Percentiles rank a stretch among this genome's conserved stretches.
Evolutionary conservation across 305 asterid species (phyloP).

Genomic region (Coffea humblotiana): DNA sequence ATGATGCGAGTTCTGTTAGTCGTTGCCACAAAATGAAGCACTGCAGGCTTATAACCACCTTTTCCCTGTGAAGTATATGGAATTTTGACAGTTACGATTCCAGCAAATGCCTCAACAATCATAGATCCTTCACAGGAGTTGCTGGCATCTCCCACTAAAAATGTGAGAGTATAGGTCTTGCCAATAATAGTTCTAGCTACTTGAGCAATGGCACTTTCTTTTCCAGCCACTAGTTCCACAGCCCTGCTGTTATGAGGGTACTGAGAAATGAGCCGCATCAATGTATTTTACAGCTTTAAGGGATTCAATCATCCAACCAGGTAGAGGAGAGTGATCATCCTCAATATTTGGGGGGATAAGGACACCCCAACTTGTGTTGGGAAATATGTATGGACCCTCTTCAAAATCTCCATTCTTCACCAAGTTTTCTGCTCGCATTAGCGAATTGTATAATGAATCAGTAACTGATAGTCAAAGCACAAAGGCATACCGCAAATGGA

Average conservation of each 20-base stretch:
- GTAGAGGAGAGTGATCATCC: conserved; percentile 88
- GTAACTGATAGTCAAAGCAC: neutral
- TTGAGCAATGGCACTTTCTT: conserved; percentile 92
- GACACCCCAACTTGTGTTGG: conserved; percentile 94
- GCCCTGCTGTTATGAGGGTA: conserved; percentile 89
- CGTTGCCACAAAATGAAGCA: conserved; percentile 66
- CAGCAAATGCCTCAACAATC: conserved; percentile 95
- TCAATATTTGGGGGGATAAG: conserved; percentile 91
- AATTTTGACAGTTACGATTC: conserved; percentile 62
- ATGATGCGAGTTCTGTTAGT: conserved; percentile 60
- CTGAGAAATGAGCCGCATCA: conserved; percentile 79
- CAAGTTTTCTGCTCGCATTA: conserved; percentile 56
- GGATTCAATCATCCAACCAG: conserved; percentile 97
- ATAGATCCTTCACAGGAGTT: conserved; percentile 83
- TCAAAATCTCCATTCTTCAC: conserved; percentile 87
- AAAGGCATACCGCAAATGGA: neutral
- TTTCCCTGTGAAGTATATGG: conserved; percentile 84
- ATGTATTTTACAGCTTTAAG: conserved; percentile 90
- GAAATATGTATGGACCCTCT: conserved; percentile 89
- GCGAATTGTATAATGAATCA: neutral
- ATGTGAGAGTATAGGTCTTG: conserved; percentile 65
- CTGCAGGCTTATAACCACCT: conserved; percentile 83
- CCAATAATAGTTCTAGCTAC: conserved; percentile 64
- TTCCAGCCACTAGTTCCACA: conserved; percentile 87
- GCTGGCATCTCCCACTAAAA: conserved; percentile 91